Evolutionary conservation across 306 rosid species (phyloP).

Genomic region (Castanea crenata): DNA sequence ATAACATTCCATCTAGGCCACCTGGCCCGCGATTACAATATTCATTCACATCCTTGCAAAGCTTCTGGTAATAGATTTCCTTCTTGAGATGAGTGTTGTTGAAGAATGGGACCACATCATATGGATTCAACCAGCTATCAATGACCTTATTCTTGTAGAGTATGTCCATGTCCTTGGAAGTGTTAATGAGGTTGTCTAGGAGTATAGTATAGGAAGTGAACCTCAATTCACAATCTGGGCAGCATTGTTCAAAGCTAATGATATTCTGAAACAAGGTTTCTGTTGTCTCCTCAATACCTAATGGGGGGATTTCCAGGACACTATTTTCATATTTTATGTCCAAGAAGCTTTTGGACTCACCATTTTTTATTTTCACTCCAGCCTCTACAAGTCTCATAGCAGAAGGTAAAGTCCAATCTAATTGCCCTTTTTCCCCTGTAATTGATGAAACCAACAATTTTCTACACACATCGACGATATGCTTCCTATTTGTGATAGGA

Average conservation of each 20-base stretch:
- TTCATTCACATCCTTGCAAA: background rate
- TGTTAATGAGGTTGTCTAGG: conserved; percentile 21
- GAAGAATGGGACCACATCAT: background rate
- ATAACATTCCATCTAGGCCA: conserved; percentile 7
- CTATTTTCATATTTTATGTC: background rate
- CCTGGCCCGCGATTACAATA: background rate
- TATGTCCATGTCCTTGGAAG: background rate
- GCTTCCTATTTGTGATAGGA: background rate
- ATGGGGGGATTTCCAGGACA: background rate
- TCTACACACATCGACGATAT: conserved; percentile 13
- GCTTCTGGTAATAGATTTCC: background rate
- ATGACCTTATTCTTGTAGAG: background rate
- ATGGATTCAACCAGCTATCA: background rate
- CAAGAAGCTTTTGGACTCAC: background rate
- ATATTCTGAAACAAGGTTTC: conserved; percentile 13
- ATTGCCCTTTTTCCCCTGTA: background rate
- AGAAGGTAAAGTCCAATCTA: background rate
- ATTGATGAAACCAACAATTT: background rate
- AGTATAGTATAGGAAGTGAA: conserved; percentile 27
- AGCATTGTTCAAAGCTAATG: conserved; percentile 18
- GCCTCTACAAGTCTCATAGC: background rate
- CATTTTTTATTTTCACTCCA: background rate
- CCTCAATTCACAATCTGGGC: background rate
- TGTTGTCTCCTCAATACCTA: conserved; percentile 19
- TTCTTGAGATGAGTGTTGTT: background rate